A percentile compares a stretch with the other conserved stretches of the same genome.
These are phyloP conservation scores for Penicillium sp. DNA, from an alignment of 2,329 filamentous ascomycete species.

Conservation along the genomic window DNA sequence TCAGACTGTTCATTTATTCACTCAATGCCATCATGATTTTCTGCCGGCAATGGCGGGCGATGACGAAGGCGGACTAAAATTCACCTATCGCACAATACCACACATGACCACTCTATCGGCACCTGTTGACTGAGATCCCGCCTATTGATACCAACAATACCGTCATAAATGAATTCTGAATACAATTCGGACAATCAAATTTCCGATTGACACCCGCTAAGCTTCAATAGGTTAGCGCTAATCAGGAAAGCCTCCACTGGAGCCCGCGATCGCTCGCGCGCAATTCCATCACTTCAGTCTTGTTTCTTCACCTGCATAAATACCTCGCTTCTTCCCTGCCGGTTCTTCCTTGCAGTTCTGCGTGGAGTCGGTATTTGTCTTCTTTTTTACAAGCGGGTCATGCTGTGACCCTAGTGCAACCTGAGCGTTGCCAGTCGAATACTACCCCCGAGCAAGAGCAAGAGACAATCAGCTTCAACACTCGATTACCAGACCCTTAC, in stretches of 20 bases:
- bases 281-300: constrained; percentile 32
- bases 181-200: constrained; percentile 25
- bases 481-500: constrained; percentile 10
- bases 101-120: not conserved
- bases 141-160: not conserved
- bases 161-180: constrained; percentile 2
- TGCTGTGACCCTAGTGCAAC: constrained; percentile 24
- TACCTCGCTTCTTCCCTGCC: constrained; percentile 12
- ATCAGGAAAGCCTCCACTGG: constrained; percentile 35
- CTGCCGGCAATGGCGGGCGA: constrained; percentile 26
- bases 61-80: constrained; percentile 33
- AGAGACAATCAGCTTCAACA: constrained; percentile 23
- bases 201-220: constrained; percentile 24
- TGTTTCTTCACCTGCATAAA: constrained; percentile 15
- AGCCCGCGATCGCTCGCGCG: constrained; percentile 42
- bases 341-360: constrained; percentile 10
- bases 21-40: constrained; percentile 16
- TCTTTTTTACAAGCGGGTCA: constrained; percentile 16
- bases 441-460: constrained; percentile 6
- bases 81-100: constrained; percentile 10
- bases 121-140: not conserved
- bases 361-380: constrained; percentile 4
- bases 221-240: constrained; percentile 27
- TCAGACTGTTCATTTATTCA: not conserved
- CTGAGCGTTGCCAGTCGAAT: constrained; percentile 20